A percentile compares a stretch with the other conserved stretches of the same genome.
Evolutionary conservation across 2,329 filamentous ascomycete species (phyloP).

Genomic region (Phaeoacremonium minimum): DNA sequence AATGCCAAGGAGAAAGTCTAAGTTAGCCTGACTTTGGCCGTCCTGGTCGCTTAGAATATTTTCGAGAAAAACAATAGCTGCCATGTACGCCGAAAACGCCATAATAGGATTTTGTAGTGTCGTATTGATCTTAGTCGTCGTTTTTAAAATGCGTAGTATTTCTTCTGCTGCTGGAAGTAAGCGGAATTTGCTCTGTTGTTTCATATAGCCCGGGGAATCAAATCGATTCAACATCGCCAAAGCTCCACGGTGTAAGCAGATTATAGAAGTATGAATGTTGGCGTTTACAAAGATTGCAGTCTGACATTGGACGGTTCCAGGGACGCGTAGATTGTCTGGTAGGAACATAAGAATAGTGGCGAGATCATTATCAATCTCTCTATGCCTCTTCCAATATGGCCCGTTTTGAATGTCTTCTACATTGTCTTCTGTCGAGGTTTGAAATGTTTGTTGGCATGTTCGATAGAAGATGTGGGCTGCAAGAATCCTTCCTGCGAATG

Average conservation of each 20-base stretch:
- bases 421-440: constrained; percentile 49
- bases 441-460: constrained; percentile 58
- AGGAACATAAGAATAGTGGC: constrained; percentile 55
- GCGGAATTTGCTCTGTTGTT: constrained; percentile 60
- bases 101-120: constrained; percentile 64
- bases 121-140: constrained; percentile 25
- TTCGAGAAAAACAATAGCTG: constrained; percentile 66
- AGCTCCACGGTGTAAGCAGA: constrained; percentile 66
- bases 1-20: constrained; percentile 64
- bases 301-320: constrained; percentile 50
- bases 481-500: constrained; percentile 55
- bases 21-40: constrained; percentile 51
- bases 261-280: constrained; percentile 63
- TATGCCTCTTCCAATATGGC: constrained; percentile 64
- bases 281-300: constrained; percentile 66
- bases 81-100: constrained; percentile 67
- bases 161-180: constrained; percentile 65
- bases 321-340: constrained; percentile 55
- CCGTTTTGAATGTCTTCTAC: constrained; percentile 59
- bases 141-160: constrained; percentile 63
- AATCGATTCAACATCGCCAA: constrained; percentile 66
- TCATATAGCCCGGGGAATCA: constrained; percentile 49
- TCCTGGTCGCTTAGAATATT: constrained; percentile 42
- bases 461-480: constrained; percentile 58
- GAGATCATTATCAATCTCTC: constrained; percentile 58